These are phyloP conservation scores for Trichoderma oligosporum DNA, from an alignment of 2,329 filamentous ascomycete genomes.

Conservation along the genomic window DNA sequence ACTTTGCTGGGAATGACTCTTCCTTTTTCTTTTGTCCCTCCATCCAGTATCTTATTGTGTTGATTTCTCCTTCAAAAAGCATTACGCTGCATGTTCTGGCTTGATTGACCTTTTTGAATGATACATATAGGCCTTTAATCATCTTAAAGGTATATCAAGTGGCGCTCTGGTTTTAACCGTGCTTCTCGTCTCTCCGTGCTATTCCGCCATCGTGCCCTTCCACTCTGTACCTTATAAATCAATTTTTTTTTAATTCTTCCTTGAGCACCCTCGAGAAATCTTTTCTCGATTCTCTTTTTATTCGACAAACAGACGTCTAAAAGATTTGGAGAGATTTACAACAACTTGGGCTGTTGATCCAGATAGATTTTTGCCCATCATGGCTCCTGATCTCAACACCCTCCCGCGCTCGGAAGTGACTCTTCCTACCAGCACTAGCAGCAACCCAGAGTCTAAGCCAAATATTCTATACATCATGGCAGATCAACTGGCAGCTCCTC, in stretches of 20 bases:
- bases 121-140: neutral
- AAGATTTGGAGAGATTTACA: too few relatives aligned
- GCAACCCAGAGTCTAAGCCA: conserved; percentile 32
- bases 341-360: neutral
- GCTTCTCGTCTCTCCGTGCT: neutral
- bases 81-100: neutral
- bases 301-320: too few relatives aligned
- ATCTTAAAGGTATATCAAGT: neutral
- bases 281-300: neutral
- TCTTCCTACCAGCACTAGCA: conserved; percentile 25
- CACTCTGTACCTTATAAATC: neutral
- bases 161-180: too few relatives aligned
- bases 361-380: conserved; percentile 37
- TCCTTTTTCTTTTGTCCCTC: too few relatives aligned
- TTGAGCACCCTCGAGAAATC: too few relatives aligned
- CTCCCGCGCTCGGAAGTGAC: conserved; percentile 53
- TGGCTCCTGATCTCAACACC: conserved; percentile 74
- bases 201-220: neutral
- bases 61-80: neutral
- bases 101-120: neutral
- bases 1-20: neutral
- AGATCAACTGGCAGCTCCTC: conserved; percentile 85
- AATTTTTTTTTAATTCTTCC: too few relatives aligned
- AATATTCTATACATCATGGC: conserved; percentile 81
- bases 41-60: too few relatives aligned